Conservation (phyloP, 306 rosid species). For the Morella rubra region DNA sequence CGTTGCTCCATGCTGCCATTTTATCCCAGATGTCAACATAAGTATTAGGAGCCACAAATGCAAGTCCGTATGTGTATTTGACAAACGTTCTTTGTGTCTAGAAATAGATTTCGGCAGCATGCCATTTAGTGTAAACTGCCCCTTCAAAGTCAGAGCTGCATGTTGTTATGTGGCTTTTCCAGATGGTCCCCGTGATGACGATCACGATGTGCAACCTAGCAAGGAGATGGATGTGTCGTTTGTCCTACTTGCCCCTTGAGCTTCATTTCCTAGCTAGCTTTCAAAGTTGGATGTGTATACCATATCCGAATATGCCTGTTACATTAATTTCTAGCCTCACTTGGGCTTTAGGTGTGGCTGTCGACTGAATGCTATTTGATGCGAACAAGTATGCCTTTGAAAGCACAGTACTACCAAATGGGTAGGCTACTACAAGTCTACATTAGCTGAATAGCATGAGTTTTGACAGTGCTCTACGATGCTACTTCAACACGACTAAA, state of each 20-base stretch:
- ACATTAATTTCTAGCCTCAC: constrained; percentile 5
- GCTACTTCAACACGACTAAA: not conserved
- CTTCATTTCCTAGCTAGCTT: not conserved
- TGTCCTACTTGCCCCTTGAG: constrained; percentile 9
- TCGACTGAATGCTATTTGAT: not conserved
- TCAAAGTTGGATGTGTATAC: constrained; percentile 1
- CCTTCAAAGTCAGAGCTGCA: not conserved
- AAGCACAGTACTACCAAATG: not conserved
- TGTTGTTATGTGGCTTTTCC: not conserved
- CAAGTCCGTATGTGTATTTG: not conserved
- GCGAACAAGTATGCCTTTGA: not conserved
- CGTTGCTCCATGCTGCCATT: not conserved
- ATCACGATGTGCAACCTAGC: not conserved
- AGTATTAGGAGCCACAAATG: not conserved
- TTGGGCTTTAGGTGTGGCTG: not conserved
- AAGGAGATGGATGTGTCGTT: constrained; percentile 24
- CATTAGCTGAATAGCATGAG: no score
- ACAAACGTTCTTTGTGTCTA: not conserved
- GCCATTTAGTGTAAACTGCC: not conserved
- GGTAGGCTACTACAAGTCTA: not conserved
- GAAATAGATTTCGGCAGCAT: not conserved
- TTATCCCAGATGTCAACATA: not conserved
- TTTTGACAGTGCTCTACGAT: not conserved
- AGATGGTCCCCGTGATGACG: constrained; percentile 36
- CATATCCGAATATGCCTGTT: constrained; percentile 3